These are phyloP conservation scores for Cutaneotrichosporon mucoides DNA, from an alignment of 1,284 basidiomycete genomes.

Conservation along the genomic window DNA sequence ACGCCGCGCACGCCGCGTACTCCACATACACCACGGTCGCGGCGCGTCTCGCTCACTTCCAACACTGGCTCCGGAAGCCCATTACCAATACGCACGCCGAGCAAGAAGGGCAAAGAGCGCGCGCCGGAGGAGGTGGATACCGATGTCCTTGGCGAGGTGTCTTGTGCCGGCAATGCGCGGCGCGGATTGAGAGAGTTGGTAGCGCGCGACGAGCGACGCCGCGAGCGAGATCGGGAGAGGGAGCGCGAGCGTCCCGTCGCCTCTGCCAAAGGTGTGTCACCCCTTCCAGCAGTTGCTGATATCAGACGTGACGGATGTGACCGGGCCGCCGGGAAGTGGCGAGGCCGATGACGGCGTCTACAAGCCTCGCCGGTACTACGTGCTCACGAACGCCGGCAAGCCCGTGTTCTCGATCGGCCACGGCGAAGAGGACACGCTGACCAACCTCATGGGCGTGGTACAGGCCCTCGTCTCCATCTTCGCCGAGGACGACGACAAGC, in stretches of 20 bases:
- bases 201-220: background rate
- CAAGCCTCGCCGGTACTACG: constrained; percentile 67
- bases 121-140: constrained; percentile 2
- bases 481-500: constrained; percentile 69
- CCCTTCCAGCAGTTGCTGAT: background rate
- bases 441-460: constrained; percentile 83
- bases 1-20: background rate
- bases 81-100: background rate
- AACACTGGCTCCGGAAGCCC: background rate
- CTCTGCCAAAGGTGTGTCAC: background rate
- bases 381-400: constrained; percentile 91
- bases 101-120: constrained; percentile 16
- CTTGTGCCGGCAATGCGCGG: constrained; percentile 7
- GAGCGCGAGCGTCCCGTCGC: background rate
- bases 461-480: constrained; percentile 93
- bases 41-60: background rate
- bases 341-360: no score
- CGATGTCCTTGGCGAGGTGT: background rate
- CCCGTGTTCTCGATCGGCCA: constrained; percentile 71
- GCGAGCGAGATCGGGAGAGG: background rate
- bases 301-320: background rate
- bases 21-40: background rate
- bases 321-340: background rate
- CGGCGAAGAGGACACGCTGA: constrained; percentile 57
- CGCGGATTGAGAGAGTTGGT: constrained; percentile 10